Evolutionary conservation across 805 yeast species (phyloP), one percentile per base, ranked within the genome.

Genomic region (Zygosaccharomyces bailii): DNA sequence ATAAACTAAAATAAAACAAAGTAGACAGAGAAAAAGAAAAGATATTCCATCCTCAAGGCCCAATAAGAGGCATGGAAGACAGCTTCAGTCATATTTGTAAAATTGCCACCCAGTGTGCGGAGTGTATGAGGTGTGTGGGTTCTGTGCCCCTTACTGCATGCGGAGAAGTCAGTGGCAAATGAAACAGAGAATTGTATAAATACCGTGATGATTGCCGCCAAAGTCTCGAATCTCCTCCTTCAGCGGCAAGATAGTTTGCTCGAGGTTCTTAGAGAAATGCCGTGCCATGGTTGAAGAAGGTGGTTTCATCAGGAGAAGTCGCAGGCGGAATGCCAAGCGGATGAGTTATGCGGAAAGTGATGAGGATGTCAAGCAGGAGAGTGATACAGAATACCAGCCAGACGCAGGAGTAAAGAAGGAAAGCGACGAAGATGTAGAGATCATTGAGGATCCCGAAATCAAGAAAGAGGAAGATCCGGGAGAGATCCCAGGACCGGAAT

Each of bases 301-400:
- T 14, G 66, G 67, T 3, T 60, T 60, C 45, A 50, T 63, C 19
- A 55, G 62, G 31, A 49, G 57, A 3, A 43, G 60, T 17, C 60
- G 67, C 11, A 51, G 56, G 30, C 27, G 32, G 14, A 44, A 67
- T 2, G 61, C 55, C 31, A 56, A 56, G 40, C 63, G 61, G 6
- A 67, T 69, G 20, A 69, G 63, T 31, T 68, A 68, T 42, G 65
- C 58, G 3, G 73, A 68, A 39, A 56, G 60, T 27, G 61, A 57
- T 24, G 58, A 53, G 9, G 45, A 42, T 17, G 43, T 33, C 35
- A 42, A 42, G 20, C 38, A 25, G 30, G 41, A 35, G 23, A 5
- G 45, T 17, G 33, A 34, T 5, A 18, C 16, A 11, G 37, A 29
- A 10, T 20, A 23, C 14, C 18, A 18, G 17, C 17, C 24, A 4